A percentile compares a stretch with the other conserved stretches of the same genome.
Conservation (phyloP, 495 filamentous ascomycete genomes). For the Aspergillus egyptiacus region DNA sequence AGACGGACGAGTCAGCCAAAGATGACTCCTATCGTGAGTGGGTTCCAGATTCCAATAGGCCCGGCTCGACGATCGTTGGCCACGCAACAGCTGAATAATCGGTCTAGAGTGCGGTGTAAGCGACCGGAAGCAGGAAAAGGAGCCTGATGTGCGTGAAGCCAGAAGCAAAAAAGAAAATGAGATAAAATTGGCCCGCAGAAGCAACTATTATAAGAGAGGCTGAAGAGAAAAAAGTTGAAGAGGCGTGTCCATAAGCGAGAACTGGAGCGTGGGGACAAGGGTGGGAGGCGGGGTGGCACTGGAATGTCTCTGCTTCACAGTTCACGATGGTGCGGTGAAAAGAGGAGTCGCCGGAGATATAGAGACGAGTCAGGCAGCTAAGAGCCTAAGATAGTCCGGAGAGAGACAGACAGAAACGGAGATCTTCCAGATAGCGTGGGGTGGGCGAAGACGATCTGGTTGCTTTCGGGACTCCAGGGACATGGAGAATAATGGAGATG, state of each 20-base stretch:
- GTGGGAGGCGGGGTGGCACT: slow-evolving; percentile 7
- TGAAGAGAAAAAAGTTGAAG: slow-evolving; percentile 7
- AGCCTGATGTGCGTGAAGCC: neutral
- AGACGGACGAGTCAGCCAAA: slow-evolving; percentile 14
- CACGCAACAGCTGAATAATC: slow-evolving; percentile 15
- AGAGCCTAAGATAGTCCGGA: neutral
- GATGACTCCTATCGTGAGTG: slow-evolving; percentile 19
- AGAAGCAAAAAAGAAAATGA: slow-evolving; percentile 11
- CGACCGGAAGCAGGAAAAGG: slow-evolving; percentile 5
- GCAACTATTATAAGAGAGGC: neutral
- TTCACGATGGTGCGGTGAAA: slow-evolving; percentile 3
- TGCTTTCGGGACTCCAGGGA: neutral
- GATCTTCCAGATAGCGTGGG: slow-evolving; percentile 10
- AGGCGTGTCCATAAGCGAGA: slow-evolving; percentile 23
- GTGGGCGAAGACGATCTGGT: slow-evolving; percentile 5
- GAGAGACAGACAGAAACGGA: slow-evolving; percentile 5
- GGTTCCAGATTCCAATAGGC: slow-evolving; percentile 17
- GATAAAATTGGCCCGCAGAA: slow-evolving; percentile 11
- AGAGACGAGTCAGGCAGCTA: neutral
- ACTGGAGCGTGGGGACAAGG: slow-evolving; percentile 15
- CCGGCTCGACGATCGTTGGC: slow-evolving; percentile 13
- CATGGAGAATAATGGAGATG: neutral
- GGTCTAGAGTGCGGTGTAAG: slow-evolving; percentile 16
- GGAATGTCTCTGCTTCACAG: slow-evolving; percentile 3
- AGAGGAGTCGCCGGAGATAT: neutral